Percentiles rank a stretch among this genome's conserved stretches.
Evolutionary conservation across 2,329 filamentous ascomycete species (phyloP).

Genomic region (Sarocladiaceae sp.): DNA sequence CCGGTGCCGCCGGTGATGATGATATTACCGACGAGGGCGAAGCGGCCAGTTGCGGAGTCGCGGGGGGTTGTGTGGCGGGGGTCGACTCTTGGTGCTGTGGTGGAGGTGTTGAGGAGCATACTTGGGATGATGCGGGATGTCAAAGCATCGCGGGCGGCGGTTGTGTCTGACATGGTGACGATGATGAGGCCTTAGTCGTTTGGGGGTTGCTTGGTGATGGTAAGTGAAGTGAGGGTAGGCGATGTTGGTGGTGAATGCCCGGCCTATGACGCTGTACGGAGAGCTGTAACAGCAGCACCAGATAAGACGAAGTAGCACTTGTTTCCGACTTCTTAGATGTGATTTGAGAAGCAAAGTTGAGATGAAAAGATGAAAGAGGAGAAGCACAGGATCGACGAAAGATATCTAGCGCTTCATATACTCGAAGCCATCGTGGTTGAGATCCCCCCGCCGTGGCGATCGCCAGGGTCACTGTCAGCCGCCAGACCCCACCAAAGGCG

Average conservation of each 20-base stretch:
- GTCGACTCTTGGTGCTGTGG: neutral
- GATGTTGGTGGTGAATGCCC: no score
- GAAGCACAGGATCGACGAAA: neutral
- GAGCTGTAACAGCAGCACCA: no score
- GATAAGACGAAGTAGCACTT: no score
- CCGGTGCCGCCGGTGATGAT: slow-evolving; percentile 53
- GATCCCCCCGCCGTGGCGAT: neutral
- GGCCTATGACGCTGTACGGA: no score
- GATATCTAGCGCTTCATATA: neutral
- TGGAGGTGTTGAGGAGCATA: slow-evolving; percentile 20
- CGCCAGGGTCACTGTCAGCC: neutral
- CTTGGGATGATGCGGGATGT: slow-evolving; percentile 21
- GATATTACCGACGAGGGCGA: slow-evolving; percentile 26
- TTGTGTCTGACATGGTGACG: slow-evolving; percentile 19
- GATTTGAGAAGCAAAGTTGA: neutral
- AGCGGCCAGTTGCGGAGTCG: slow-evolving; percentile 20
- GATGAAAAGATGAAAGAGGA: neutral
- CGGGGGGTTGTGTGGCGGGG: slow-evolving; percentile 6
- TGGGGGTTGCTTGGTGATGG: neutral
- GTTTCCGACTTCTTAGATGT: no score
- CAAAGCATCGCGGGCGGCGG: no score
- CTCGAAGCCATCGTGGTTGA: slow-evolving; percentile 1
- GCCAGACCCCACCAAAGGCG: neutral
- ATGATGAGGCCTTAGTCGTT: slow-evolving; percentile 13
- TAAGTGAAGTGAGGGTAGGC: neutral